Evolutionary conservation across 2,329 filamentous ascomycete species (phyloP), one percentile per base, ranked within the genome.

Genomic region (Xylariales sp.): DNA sequence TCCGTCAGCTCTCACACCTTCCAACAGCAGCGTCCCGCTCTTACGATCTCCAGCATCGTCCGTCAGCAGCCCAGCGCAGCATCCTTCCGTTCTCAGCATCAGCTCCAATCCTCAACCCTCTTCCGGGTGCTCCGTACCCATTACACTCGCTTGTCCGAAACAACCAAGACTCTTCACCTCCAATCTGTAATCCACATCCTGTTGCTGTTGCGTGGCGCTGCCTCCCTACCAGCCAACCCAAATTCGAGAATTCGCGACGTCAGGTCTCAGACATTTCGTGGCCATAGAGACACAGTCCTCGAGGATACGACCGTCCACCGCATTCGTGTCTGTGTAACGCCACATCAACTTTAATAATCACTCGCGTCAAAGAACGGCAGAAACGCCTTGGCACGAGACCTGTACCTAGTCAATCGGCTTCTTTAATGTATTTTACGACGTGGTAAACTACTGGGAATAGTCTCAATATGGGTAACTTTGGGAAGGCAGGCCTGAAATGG

Each of bases 71-170:
- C n/a, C 34, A 37, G 19, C 34, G 20, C 11, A 24, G 19, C 16
- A 24, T 32, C 38, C 29, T 15, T 20, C 28, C n/a, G 7, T 15
- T 14, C 15, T 14, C 24, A 20, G 31, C 31, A 16, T 18, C 15
- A 9, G 14, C 31, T 25, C 15, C 6, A 31, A 31, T 6, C 20
- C 28, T 10, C 19, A 22, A 24, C 10, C 12, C 24, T 44, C 29
- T 38, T 33, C 41, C 37, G 43, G 71, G 72, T 70, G 70, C 66
- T 76, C 56, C 47, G 69, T 76, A 59, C 73, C 72, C 57, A 65
- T 77, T 76, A 60, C 74, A 58, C 60, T 77, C 73, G 71, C 72
- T 74, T 59, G 37, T 36, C 28, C 44, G 41, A 27, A 42, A 42
- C 41, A 33, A 33, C 27, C 42, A 19, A 34, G 31, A 48, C 31